Base-by-base conservation (phyloP, 305 asterid species). In the Fraxinus nigra region DNA sequence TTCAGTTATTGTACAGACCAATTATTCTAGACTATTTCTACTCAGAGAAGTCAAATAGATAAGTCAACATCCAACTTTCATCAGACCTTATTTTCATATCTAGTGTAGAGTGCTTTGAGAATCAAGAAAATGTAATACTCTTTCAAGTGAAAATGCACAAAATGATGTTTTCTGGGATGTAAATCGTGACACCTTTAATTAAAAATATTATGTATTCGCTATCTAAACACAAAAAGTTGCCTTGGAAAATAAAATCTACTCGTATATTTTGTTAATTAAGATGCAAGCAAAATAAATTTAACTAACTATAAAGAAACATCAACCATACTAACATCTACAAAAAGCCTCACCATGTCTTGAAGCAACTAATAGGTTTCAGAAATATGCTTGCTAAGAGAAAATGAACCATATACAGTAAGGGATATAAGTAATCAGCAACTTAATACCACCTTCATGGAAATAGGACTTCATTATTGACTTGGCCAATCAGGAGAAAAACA, bases 401-500 rank as follows among this genome's bases (percentile, higher is more conserved):
- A 72, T 43, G 76, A 78, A 80, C 34, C 61, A 28, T 3, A 75
- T 63, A 48, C 56, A 26, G 24, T 6, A 56, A 22, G 33, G 74
- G 46, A 69, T 37, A 54, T 70, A 8, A 54, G 16, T 4, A 79
- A 10, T 56, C 79, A 76, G 81, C 38, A 33, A 20, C 22, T 56
- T 56, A 67, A 14, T 20, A 8, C 11, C 10, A 61, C 72, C 65
- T n/a, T 56, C 24, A 10, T 40, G 51, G 61, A 51, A n/a, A 16
- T 61, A 61, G 72, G 72, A 22, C 32, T 13, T 75, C 79, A 75
- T 43, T 24, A 24, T 26, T 34, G 56, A 79, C 65, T 30, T 56
- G 67, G 63, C 77, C 72, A 69, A 34, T 75, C 13, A 59, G 9
- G 77, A 78, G 32, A 78, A 13, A 56, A 65, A 75, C 13, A 48